Evolutionary conservation across 2,329 filamentous ascomycete genomes (phyloP).

Genomic region (Trichoderma koningii): DNA sequence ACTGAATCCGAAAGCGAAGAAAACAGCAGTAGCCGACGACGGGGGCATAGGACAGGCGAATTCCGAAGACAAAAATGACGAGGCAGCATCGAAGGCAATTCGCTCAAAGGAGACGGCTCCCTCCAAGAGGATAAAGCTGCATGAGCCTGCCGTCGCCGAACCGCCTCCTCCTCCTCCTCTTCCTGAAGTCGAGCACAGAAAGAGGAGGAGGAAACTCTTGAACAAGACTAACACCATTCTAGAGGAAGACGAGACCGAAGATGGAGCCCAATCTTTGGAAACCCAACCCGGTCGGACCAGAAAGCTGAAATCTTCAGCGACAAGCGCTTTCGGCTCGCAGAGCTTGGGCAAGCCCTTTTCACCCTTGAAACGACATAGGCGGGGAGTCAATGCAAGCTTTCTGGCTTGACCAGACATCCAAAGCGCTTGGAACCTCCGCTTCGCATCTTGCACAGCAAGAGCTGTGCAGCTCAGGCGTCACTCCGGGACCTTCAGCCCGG

Average conservation of each 20-base stretch:
- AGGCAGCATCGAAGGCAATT: background rate
- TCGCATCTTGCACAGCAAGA: background rate
- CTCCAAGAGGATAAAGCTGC: conserved; percentile 21
- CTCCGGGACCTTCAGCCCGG: background rate
- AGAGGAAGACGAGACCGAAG: conserved; percentile 16
- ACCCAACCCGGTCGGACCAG: conserved; percentile 24
- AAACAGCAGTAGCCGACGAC: background rate
- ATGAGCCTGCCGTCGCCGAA: background rate
- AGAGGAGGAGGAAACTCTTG: conserved; percentile 22
- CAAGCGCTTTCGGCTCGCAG: conserved; percentile 50
- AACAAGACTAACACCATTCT: conserved; percentile 9
- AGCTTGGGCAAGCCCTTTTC: conserved; percentile 59
- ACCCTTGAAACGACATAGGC: conserved; percentile 70
- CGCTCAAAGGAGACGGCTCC: conserved; percentile 26
- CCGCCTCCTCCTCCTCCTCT: background rate
- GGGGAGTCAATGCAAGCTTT: conserved; percentile 64
- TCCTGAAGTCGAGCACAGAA: conserved; percentile 6
- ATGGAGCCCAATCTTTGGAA: background rate
- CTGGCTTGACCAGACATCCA: conserved; percentile 27
- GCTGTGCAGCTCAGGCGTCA: background rate
- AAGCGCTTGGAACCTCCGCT: background rate
- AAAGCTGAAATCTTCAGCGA: conserved; percentile 41
- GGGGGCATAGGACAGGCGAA: background rate
- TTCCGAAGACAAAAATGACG: background rate
- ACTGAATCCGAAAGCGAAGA: background rate